Conservation (phyloP, 2,329 filamentous ascomycete genomes). For the Talaromyces atroroseus region DNA sequence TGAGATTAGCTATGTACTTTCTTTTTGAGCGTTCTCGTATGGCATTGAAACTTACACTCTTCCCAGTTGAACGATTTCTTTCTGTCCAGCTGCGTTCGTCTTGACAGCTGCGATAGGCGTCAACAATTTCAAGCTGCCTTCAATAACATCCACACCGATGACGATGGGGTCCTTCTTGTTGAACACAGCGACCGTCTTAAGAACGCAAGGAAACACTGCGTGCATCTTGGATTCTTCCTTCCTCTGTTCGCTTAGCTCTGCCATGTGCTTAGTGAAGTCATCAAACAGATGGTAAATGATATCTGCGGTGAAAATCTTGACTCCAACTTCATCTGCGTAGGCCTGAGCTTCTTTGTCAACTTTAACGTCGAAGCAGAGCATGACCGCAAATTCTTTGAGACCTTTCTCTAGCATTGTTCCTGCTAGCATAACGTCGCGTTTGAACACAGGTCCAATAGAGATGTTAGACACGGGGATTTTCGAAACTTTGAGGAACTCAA, state of each 20-base stretch:
- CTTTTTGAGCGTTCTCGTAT: not conserved
- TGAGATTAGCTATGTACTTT: conserved; percentile 20
- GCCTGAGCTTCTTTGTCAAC: conserved; percentile 91
- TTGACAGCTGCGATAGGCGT: conserved; percentile 87
- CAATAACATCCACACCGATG: conserved; percentile 89
- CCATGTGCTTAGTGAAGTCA: conserved; percentile 92
- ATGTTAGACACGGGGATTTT: conserved; percentile 98
- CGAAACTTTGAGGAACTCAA: conserved; percentile 91
- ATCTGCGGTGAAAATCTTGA: conserved; percentile 97
- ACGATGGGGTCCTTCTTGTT: conserved; percentile 98
- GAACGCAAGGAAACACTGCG: conserved; percentile 93
- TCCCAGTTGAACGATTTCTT: conserved; percentile 78
- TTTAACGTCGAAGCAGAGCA: conserved; percentile 99
- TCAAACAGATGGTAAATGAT: conserved; percentile 99
- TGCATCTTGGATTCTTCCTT: conserved; percentile 95
- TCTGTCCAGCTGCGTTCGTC: conserved; percentile 71
- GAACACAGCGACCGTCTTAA: conserved; percentile 86
- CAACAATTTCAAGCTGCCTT: conserved; percentile 77
- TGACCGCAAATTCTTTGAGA: conserved; percentile 83
- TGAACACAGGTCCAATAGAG: conserved; percentile 94
- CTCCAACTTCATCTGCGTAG: conserved; percentile 87
- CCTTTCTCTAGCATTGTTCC: conserved; percentile 95
- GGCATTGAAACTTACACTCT: conserved; percentile 69
- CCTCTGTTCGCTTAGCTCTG: conserved; percentile 75
- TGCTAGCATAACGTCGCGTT: conserved; percentile 91